Base-by-base conservation (phyloP, 306 rosid species). In the Malus asiatica region DNA sequence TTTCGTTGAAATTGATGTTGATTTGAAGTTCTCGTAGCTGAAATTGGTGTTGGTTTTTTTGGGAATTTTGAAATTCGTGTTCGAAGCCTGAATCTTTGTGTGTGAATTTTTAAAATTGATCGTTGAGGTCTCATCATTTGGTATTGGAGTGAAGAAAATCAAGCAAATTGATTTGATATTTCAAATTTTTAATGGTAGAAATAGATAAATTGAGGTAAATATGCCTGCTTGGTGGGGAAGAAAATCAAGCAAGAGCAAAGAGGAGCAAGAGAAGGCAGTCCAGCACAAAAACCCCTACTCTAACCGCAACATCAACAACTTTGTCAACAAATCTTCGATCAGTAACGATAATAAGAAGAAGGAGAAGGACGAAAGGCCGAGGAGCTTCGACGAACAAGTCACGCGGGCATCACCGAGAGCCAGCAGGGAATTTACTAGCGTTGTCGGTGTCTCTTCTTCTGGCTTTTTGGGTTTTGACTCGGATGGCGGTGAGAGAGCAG, bases 151-250 rank as follows among this genome's bases (percentile, higher is more conserved):
- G 55, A 51, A 51, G 20, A 16, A 51, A 51, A 51, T 51, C 55
- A 51, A 48, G 55, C 55, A 51, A 51, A 15, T 4, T 16, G 16
- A 15, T 51, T 51, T 51, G 55, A 51, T 51, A 51, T 51, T 51
- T 51, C 53, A 48, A 15, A 4, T 0, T 15, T 15, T 51, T 51
- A 11, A 8, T 18, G 35, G 9, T 25, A 64, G 13, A 64, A 3
- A 64, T 25, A 64, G n/a, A 32, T 32, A 64, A 64, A 18, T 64
- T 30, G 22, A 27, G 14, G 30, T 19, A 42, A 85, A 79, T 81
- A 92, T 94, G 98, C 97, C 96, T 72, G 90, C 88, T 72, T 92
- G 98, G 96, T 94, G 98, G 98, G 84, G 69, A 52, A 90, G 70
- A 55, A 94, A 89, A 76, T 84, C 89, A 19, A 40, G 85, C 73